Evolutionary conservation across 2,329 filamentous ascomycete genomes (phyloP).

Genomic region (Xylariaceae sp.): DNA sequence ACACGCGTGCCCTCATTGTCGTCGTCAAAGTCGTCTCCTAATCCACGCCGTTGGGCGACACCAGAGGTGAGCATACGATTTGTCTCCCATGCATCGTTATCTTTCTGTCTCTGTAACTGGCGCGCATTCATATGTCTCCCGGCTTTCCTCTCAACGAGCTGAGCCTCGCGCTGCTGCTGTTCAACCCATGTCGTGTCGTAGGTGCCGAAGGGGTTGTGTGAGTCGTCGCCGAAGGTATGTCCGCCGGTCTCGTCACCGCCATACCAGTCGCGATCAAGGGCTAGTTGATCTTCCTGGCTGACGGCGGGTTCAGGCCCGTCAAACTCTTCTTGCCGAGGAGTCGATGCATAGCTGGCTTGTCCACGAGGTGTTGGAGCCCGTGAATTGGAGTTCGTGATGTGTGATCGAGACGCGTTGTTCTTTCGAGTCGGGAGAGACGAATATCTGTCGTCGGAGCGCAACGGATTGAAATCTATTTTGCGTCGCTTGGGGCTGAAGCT

Average conservation of each 20-base stretch:
- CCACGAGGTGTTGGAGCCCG: slow-evolving; percentile 29
- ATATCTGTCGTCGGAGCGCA: slow-evolving; percentile 52
- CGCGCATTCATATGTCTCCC: slow-evolving; percentile 64
- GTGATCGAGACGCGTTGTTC: slow-evolving; percentile 36
- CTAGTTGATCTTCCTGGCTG: slow-evolving; percentile 63
- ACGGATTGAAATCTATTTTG: slow-evolving; percentile 56
- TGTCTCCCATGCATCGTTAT: slow-evolving; percentile 97
- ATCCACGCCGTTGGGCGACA: slow-evolving; percentile 82
- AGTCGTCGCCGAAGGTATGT: slow-evolving; percentile 82
- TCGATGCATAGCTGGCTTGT: slow-evolving; percentile 32
- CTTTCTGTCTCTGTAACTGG: slow-evolving; percentile 79
- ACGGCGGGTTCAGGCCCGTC: slow-evolving; percentile 58
- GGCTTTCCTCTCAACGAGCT: slow-evolving; percentile 73
- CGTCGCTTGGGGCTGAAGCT: slow-evolving; percentile 56
- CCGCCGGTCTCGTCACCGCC: slow-evolving; percentile 75
- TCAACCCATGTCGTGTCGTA: slow-evolving; percentile 68
- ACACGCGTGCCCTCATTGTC: slow-evolving; percentile 87
- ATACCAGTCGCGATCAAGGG: slow-evolving; percentile 90
- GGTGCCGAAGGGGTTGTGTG: slow-evolving; percentile 85
- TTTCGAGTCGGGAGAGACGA: slow-evolving; percentile 45
- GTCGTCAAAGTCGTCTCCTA: slow-evolving; percentile 76
- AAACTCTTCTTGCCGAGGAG: slow-evolving; percentile 51
- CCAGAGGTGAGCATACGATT: slow-evolving; percentile 97
- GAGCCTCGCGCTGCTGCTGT: slow-evolving; percentile 64
- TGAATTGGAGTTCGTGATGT: slow-evolving; percentile 30